Evolutionary conservation across 352 stramenopile species (phyloP).

Genomic region (Phytophthora pluvialis): DNA sequence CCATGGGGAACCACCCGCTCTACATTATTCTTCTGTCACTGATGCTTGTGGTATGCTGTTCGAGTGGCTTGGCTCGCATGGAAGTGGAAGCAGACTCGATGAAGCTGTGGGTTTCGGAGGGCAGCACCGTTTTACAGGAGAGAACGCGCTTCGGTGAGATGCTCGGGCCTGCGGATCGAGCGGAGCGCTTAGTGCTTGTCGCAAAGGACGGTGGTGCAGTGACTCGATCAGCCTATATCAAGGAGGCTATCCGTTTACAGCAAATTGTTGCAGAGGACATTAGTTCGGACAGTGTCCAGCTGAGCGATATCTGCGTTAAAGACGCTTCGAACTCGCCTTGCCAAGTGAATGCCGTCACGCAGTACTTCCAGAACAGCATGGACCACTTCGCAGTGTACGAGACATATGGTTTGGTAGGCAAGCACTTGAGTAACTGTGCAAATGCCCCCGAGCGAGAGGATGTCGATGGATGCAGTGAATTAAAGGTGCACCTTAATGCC

Average conservation of each 20-base stretch:
- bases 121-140: slow-evolving; percentile 53
- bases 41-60: slow-evolving; percentile 47
- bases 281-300: slow-evolving; percentile 18
- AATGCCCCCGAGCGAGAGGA: slow-evolving; percentile 33
- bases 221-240: slow-evolving; percentile 50
- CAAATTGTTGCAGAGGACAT: slow-evolving; percentile 38
- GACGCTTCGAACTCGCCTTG: slow-evolving; percentile 54
- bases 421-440: slow-evolving; percentile 55
- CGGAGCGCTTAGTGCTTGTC: slow-evolving; percentile 60
- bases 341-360: slow-evolving; percentile 60
- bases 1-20: slow-evolving; percentile 48
- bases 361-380: slow-evolving; percentile 75
- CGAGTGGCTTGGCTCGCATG: slow-evolving; percentile 45
- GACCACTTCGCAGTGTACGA: slow-evolving; percentile 60
- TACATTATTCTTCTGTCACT: slow-evolving; percentile 54
- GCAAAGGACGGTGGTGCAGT: slow-evolving; percentile 64
- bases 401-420: slow-evolving; percentile 43
- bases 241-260: slow-evolving; percentile 65
- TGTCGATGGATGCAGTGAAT: slow-evolving; percentile 41
- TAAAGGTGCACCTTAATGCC: slow-evolving; percentile 39
- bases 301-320: slow-evolving; percentile 67
- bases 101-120: slow-evolving; percentile 62
- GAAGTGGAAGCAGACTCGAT: slow-evolving; percentile 59
- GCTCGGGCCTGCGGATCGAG: slow-evolving; percentile 63
- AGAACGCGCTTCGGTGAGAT: slow-evolving; percentile 51